phyloP scores from a whole-genome alignment of 169 alveolate species.

The Babesia ovata region DNA sequence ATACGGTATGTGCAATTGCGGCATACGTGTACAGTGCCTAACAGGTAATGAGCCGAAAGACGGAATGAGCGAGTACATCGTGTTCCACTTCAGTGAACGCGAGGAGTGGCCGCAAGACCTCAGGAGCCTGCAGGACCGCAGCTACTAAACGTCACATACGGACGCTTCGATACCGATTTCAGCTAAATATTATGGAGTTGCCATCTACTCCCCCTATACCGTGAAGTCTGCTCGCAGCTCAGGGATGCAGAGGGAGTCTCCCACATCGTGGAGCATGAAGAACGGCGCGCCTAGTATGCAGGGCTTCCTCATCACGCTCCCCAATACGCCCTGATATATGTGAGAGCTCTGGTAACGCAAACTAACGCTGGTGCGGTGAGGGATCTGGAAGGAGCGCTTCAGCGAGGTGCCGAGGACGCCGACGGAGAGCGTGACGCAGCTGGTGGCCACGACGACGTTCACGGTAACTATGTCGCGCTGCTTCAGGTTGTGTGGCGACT shows the following conservation, averaged over 20 bases:
- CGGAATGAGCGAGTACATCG: conserved; percentile 52
- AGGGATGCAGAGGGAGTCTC: conserved; percentile 63
- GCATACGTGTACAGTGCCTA: neutral
- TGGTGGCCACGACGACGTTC: conserved; percentile 26
- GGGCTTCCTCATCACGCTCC: conserved; percentile 48
- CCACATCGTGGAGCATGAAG: conserved; percentile 42
- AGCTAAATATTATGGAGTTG: neutral
- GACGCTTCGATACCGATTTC: neutral
- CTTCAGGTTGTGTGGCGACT: conserved; percentile 16
- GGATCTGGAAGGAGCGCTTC: conserved; percentile 23
- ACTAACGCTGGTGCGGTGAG: conserved; percentile 23
- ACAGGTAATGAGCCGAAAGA: neutral
- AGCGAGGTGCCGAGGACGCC: conserved; percentile 17
- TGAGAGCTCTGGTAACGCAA: neutral
- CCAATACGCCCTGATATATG: neutral
- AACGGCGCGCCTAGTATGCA: conserved; percentile 54
- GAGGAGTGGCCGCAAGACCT: conserved; percentile 48
- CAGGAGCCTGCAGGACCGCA: conserved; percentile 22
- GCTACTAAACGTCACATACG: neutral
- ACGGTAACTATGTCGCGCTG: conserved; percentile 36
- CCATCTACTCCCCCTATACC: neutral
- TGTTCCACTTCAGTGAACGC: conserved; percentile 46
- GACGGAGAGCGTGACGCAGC: conserved; percentile 32
- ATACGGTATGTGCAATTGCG: neutral
- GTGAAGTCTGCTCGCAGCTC: conserved; percentile 40